A percentile compares a stretch with the other conserved stretches of the same genome.
phyloP scores from a whole-genome alignment of 2,329 filamentous ascomycete genomes.

The Rutstroemia sp. region DNA sequence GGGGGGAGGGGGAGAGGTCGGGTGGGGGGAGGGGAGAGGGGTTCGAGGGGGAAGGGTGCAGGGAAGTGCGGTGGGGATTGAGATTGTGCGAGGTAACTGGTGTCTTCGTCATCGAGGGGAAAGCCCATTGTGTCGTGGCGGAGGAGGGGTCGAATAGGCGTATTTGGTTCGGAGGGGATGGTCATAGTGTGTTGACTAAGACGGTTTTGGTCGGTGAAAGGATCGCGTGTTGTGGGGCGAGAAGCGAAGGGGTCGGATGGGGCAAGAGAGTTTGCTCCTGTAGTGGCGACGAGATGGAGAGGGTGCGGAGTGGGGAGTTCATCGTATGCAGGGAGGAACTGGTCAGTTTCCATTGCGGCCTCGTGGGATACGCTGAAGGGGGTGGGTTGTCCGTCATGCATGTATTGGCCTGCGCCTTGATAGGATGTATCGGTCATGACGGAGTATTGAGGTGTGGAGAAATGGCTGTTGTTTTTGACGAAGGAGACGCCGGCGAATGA shows the following conservation, averaged over 20 bases:
- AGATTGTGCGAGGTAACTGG: neutral
- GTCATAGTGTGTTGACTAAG: neutral
- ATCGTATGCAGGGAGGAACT: constrained; percentile 12
- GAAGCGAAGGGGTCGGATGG: constrained; percentile 3
- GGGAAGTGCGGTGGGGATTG: neutral
- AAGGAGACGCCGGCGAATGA: constrained; percentile 19
- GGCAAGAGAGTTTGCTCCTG: neutral
- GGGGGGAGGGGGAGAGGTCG: neutral
- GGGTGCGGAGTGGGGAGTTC: neutral
- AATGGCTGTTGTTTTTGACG: constrained; percentile 3
- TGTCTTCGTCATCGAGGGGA: constrained; percentile 13
- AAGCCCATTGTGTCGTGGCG: constrained; percentile 21
- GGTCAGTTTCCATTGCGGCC: constrained; percentile 8
- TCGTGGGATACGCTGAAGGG: constrained; percentile 6
- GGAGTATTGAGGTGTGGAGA: constrained; percentile 1
- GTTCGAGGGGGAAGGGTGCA: constrained; percentile 1
- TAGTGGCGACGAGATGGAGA: too few relatives aligned
- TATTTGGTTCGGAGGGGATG: neutral
- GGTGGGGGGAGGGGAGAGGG: neutral
- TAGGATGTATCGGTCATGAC: constrained; percentile 4
- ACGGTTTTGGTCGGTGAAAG: constrained; percentile 5
- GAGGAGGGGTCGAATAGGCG: neutral
- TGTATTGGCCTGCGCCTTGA: constrained; percentile 4
- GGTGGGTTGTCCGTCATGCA: constrained; percentile 12
- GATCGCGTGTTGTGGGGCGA: neutral